Base-by-base conservation (phyloP, 73 alveolate species). In the Paramecium tetraurelia region DNA sequence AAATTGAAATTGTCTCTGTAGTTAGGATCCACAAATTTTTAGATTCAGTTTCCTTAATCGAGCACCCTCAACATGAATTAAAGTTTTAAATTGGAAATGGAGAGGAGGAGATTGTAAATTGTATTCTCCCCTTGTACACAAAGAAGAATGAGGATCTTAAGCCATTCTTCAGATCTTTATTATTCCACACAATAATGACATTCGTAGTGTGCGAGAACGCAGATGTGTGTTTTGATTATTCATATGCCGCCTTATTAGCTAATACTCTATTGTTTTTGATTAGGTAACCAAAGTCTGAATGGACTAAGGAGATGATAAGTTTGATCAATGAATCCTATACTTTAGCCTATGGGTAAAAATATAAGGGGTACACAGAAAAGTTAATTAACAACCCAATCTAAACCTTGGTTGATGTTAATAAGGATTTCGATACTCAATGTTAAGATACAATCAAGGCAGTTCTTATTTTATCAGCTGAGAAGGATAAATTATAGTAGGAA, bases 221-320 rank as follows among this genome's bases (percentile, higher is more conserved):
- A 22, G 93, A 86, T 59, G 70, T 72, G 0, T 86, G 93, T 59
- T 86, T 86, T 57, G 93, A 86, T 63, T 48, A 58, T 59, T 63
- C 93, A 0, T 86, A 86, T 38, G 69, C 85, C 8, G 93, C 88
- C 21, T 59, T 86, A 53, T 68, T 86, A 41, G 86, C 93, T 1
- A 86, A 86, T 35, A 41, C 88, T 59, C 46, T 72, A 58, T 63
- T 36, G 18, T 86, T n/a, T 63, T 86, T 86, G 7, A 59, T 86
- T 16, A 35, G 46, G 11, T 20, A 86, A 36, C 59, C 93, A 36
- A 31, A 53, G 7, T 16, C 88, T 7, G 88, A 86, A 68, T 86
- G 93, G 93, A 72, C 88, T 24, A 20, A 72, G 8, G 77, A 86
- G n/a, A 58, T 86, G 87, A 72, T 86, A 5, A 63, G 35, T n/a